Evolutionary conservation across 768 basidiomycete species (phyloP).

Genomic region (Russula griseocarnosa): DNA sequence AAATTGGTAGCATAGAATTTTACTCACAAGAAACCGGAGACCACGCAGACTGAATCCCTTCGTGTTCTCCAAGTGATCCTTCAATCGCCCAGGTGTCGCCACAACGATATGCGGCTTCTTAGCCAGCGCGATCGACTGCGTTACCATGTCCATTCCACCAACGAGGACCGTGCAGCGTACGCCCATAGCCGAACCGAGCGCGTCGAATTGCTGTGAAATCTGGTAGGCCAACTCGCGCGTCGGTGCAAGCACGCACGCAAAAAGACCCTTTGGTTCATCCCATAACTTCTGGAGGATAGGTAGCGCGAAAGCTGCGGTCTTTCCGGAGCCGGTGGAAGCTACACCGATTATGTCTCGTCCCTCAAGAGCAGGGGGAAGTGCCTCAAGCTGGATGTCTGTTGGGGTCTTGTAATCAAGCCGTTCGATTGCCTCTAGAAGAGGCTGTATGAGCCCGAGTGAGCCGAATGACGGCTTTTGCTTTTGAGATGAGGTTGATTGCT

Average conservation of each 20-base stretch:
- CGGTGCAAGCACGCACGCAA: constrained; percentile 90
- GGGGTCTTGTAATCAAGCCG: constrained; percentile 80
- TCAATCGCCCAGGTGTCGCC: constrained; percentile 88
- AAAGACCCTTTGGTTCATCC: constrained; percentile 91
- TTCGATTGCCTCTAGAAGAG: constrained; percentile 79
- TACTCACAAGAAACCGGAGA: constrained; percentile 81
- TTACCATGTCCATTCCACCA: constrained; percentile 91
- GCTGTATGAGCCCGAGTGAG: constrained; percentile 83
- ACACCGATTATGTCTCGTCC: constrained; percentile 97
- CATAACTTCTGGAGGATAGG: constrained; percentile 95
- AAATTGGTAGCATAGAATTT: not conserved
- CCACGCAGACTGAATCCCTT: constrained; percentile 89
- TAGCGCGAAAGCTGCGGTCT: constrained; percentile 95
- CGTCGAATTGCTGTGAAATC: constrained; percentile 95
- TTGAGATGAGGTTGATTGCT: constrained; percentile 20
- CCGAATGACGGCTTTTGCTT: constrained; percentile 57
- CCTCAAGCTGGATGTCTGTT: constrained; percentile 84
- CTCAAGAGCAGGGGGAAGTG: constrained; percentile 81
- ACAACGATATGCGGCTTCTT: constrained; percentile 94
- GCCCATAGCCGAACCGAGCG: constrained; percentile 88
- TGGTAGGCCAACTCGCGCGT: constrained; percentile 98
- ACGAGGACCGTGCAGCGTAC: constrained; percentile 88
- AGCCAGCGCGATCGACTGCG: constrained; percentile 86
- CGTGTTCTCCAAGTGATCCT: constrained; percentile 94
- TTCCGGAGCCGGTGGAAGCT: constrained; percentile 96